Conservation (phyloP, 2,329 filamentous ascomycete genomes). For the Botrytis squamosa region DNA sequence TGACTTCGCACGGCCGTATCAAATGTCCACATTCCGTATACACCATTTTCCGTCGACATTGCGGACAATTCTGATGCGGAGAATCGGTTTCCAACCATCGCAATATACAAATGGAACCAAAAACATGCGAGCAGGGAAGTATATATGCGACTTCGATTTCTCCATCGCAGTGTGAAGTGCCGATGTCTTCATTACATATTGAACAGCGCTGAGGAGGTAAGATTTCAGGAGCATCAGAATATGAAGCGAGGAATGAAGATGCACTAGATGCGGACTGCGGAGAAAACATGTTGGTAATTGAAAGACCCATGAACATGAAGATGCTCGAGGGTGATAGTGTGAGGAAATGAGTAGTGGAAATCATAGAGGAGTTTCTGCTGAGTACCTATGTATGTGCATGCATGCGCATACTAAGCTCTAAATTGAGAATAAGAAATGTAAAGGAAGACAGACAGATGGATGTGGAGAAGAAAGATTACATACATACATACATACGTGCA, state of each 20-base stretch:
- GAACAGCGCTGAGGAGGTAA: slow-evolving; percentile 22
- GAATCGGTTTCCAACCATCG: slow-evolving; percentile 34
- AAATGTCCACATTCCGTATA: slow-evolving; percentile 33
- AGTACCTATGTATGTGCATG: not conserved
- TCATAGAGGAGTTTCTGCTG: not conserved
- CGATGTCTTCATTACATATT: slow-evolving; percentile 30
- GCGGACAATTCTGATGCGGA: slow-evolving; percentile 31
- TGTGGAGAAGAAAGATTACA: not conserved
- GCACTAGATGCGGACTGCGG: not conserved
- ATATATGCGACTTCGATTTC: slow-evolving; percentile 26
- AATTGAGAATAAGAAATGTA: not conserved
- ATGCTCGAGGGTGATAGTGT: not conserved
- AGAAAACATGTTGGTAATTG: not conserved
- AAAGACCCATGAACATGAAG: not conserved
- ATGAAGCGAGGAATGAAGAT: not conserved
- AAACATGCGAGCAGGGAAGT: slow-evolving; percentile 34
- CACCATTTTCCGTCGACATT: slow-evolving; percentile 33
- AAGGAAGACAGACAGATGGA: not conserved
- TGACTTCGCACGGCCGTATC: slow-evolving; percentile 24
- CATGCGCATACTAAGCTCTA: not conserved
- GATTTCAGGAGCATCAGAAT: not conserved
- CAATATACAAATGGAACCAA: slow-evolving; percentile 33
- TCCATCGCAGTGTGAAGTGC: slow-evolving; percentile 21
- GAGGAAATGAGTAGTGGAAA: not conserved
- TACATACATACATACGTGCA: not conserved